phyloP scores from a whole-genome alignment of 2,329 filamentous ascomycete species.

The Plenodomus lindquistii region DNA sequence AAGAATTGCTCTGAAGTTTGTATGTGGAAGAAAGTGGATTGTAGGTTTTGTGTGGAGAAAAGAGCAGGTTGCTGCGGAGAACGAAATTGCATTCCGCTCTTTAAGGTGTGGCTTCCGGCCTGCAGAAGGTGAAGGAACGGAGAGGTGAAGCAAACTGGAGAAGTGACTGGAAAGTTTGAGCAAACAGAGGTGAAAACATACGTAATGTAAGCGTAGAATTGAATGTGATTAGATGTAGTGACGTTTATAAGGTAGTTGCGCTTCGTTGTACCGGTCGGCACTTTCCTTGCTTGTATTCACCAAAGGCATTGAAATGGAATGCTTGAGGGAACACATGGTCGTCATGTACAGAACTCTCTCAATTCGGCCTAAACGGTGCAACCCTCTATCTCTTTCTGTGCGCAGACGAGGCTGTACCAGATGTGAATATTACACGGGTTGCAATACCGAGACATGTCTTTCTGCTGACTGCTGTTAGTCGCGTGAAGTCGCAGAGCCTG shows the following conservation, averaged over 20 bases:
- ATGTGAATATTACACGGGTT: not conserved
- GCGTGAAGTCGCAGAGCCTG: slow-evolving; percentile 8
- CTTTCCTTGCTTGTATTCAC: not conserved
- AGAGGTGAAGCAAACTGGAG: not conserved
- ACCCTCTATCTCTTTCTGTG: not conserved
- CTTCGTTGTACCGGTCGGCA: not conserved
- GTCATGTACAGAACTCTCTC: not conserved
- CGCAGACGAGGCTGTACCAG: not conserved
- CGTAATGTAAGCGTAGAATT: not conserved
- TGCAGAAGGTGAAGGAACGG: not conserved
- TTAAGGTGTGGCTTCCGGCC: not conserved
- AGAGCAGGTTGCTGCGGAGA: slow-evolving; percentile 8
- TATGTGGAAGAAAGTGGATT: not conserved
- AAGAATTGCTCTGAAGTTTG: not conserved
- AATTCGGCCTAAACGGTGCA: not conserved
- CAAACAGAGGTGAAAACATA: not conserved
- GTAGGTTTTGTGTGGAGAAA: not conserved
- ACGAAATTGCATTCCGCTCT: slow-evolving; percentile 4
- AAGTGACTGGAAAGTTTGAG: not conserved
- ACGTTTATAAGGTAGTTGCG: not conserved
- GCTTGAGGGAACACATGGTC: not conserved
- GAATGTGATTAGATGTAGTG: not conserved
- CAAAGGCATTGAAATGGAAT: not conserved
- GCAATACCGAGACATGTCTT: not conserved
- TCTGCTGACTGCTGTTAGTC: slow-evolving; percentile 23